phyloP scores from a whole-genome alignment of 208 protist species.

The Trypanosoma congolense region DNA sequence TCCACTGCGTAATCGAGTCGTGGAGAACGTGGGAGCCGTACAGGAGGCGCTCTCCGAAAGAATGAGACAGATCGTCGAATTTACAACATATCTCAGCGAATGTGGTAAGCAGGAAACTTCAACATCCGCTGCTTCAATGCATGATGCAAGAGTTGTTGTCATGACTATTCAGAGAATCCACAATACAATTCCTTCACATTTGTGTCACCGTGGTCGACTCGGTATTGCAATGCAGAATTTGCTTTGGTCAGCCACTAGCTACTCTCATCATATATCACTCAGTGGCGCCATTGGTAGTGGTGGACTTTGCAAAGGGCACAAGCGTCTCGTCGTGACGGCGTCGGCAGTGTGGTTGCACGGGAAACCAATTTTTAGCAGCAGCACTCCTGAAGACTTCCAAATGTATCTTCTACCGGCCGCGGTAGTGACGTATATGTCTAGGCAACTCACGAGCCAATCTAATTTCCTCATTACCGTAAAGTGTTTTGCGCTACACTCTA shows the following conservation, averaged over 20 bases:
- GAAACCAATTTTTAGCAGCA: constrained; percentile 14
- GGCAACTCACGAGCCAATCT: constrained; percentile 4
- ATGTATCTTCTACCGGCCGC: constrained; percentile 40
- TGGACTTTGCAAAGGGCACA: constrained; percentile 23
- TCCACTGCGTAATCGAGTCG: constrained; percentile 41
- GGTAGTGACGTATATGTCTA: constrained; percentile 24
- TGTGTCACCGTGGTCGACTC: constrained; percentile 27
- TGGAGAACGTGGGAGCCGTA: constrained; percentile 23
- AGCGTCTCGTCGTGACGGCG: constrained; percentile 18
- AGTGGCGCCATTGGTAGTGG: constrained; percentile 27
- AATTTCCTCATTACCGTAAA: constrained; percentile 13
- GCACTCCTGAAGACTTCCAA: constrained; percentile 9
- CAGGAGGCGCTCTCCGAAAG: constrained; percentile 23
- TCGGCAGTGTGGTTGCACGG: constrained; percentile 31
- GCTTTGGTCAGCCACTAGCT: constrained; percentile 32
- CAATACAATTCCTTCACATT: constrained; percentile 21
- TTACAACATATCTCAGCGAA: constrained; percentile 10
- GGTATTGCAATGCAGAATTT: constrained; percentile 26
- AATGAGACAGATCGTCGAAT: constrained; percentile 21
- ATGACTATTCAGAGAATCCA: constrained; percentile 26
- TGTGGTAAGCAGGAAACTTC: constrained; percentile 7
- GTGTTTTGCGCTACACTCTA: constrained; percentile 15
- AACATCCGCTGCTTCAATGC: background rate
- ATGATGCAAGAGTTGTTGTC: constrained; percentile 1
- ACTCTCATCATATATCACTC: constrained; percentile 28